A percentile compares a stretch with the other conserved stretches of the same genome.
Conservation (phyloP, 164 flowering plant genomes). For the Magnolia sinica region DNA sequence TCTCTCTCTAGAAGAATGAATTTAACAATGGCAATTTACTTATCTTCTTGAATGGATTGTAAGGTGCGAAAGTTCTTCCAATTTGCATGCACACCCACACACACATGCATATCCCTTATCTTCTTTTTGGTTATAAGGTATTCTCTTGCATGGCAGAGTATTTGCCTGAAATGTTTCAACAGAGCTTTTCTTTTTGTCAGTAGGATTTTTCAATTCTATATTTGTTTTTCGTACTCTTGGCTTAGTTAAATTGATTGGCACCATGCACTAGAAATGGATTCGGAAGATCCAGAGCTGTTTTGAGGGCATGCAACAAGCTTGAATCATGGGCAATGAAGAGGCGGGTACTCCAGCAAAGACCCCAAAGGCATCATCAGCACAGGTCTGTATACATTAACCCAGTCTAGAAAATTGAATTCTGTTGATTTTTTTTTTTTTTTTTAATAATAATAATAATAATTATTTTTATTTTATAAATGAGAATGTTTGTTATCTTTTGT, state of each 20-base stretch:
- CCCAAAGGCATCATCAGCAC: constrained; percentile 24
- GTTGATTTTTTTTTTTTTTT: neutral
- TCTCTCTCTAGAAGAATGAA: too few species aligned
- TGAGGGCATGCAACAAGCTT: constrained; percentile 18
- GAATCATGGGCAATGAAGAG: constrained; percentile 31
- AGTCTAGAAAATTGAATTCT: neutral
- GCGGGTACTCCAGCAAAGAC: constrained; percentile 26
- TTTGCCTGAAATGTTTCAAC: too few species aligned
- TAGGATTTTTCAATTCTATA: too few species aligned
- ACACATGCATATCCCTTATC: too few species aligned
- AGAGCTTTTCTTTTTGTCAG: neutral
- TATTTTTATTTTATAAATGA: too few species aligned
- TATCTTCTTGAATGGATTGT: too few species aligned
- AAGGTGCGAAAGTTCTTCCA: too few species aligned
- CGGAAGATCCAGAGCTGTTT: neutral
- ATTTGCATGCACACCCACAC: too few species aligned
- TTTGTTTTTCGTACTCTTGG: neutral
- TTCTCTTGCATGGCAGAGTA: too few species aligned
- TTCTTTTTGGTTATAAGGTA: too few species aligned
- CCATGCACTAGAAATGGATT: neutral
- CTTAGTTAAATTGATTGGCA: constrained; percentile 6
- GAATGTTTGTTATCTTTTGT: neutral
- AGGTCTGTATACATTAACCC: constrained; percentile 12
- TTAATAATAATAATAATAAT: too few species aligned
- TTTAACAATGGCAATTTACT: too few species aligned